phyloP scores from a whole-genome alignment of 2,329 filamentous ascomycete species.

The Talaromyces piceae region DNA sequence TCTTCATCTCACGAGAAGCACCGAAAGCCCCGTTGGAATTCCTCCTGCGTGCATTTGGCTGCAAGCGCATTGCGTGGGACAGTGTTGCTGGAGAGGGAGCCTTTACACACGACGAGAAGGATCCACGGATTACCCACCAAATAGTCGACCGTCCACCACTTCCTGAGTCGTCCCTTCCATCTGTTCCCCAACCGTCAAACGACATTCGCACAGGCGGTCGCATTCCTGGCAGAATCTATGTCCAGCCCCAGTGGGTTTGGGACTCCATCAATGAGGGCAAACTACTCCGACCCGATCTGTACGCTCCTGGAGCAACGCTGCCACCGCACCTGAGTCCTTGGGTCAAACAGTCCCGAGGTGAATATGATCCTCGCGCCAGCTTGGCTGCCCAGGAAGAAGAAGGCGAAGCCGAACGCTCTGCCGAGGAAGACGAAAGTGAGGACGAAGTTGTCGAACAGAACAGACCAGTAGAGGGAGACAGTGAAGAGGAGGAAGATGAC shows the following conservation, averaged over 20 bases:
- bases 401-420: slow-evolving; percentile 68
- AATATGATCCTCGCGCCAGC: slow-evolving; percentile 82
- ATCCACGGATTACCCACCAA: slow-evolving; percentile 89
- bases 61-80: slow-evolving; percentile 94
- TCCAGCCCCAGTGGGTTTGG: slow-evolving; percentile 99
- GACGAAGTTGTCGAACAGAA: slow-evolving; percentile 25
- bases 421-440: slow-evolving; percentile 42
- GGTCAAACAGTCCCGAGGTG: slow-evolving; percentile 76
- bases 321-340: slow-evolving; percentile 95
- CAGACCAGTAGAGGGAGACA: slow-evolving; percentile 25
- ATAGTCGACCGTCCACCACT: slow-evolving; percentile 84
- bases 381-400: slow-evolving; percentile 84
- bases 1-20: slow-evolving; percentile 90
- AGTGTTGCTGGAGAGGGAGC: slow-evolving; percentile 81
- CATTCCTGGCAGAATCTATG: slow-evolving; percentile 83
- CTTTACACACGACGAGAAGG: slow-evolving; percentile 81
- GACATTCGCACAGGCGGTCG: slow-evolving; percentile 56
- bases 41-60: slow-evolving; percentile 86
- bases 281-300: slow-evolving; percentile 76
- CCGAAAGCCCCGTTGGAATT: slow-evolving; percentile 88
- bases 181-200: slow-evolving; percentile 35
- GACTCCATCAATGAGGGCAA: slow-evolving; percentile 91
- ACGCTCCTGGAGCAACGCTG: slow-evolving; percentile 80
- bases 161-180: slow-evolving; percentile 46
- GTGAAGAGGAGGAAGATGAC: slow-evolving; percentile 34